phyloP scores from a whole-genome alignment of 768 basidiomycete genomes.

The Panaeolus papilionaceus region DNA sequence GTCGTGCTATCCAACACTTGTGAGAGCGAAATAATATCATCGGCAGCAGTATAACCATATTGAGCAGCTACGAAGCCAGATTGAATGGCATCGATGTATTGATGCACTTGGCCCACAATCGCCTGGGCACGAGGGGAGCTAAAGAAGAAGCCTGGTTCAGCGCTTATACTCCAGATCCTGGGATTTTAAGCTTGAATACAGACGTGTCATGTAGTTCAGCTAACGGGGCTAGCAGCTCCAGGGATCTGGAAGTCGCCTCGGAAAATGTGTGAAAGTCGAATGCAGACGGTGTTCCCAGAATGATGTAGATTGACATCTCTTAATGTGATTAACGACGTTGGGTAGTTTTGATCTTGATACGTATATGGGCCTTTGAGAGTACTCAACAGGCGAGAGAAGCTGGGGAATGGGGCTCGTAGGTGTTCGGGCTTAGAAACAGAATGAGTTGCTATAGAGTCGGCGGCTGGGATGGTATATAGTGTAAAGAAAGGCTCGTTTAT shows the following conservation, averaged over 20 bases:
- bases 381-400: no score
- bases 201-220: constrained; percentile 21
- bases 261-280: constrained; percentile 26
- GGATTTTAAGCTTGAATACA: not conserved
- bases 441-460: no score
- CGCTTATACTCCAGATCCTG: constrained; percentile 1
- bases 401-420: no score
- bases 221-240: constrained; percentile 24
- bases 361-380: no score
- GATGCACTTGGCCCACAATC: constrained; percentile 19
- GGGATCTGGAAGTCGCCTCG: constrained; percentile 22
- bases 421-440: no score
- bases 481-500: not conserved
- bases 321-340: not conserved
- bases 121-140: constrained; percentile 1
- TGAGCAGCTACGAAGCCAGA: constrained; percentile 24
- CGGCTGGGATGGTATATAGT: no score
- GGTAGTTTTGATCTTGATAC: no score
- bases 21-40: constrained; percentile 25
- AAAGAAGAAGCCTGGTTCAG: not conserved
- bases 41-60: constrained; percentile 24
- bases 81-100: constrained; percentile 21
- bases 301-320: constrained; percentile 27
- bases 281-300: constrained; percentile 24
- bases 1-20: constrained; percentile 21